Evolutionary conservation across 1,139 yeast species (phyloP), one percentile per base, ranked within the genome.

Genomic region (Scheffersomyces segobiensis): DNA sequence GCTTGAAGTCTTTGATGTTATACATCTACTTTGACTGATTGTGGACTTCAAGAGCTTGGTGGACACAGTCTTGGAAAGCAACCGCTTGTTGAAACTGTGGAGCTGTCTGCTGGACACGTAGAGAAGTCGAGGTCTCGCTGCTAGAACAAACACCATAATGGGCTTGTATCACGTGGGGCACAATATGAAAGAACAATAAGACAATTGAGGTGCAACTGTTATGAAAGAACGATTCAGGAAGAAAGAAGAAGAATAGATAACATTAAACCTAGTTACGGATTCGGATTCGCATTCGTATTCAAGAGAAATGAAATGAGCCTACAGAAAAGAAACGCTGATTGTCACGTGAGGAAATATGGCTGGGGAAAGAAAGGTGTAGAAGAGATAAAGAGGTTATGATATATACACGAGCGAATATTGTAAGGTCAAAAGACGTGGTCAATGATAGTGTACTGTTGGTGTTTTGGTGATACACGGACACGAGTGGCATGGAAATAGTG

Each of bases 71-170:
- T 32, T 32, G 17, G 42, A 32, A 14, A 61, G 20, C 62, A 56
- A 59, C 50, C 61, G 59, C 26, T 51, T 60, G 49, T 60, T 51
- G 47, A 61, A 48, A 46, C 57, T 46, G 8, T 55, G 53, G 10
- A 68, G 56, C 60, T 68, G 74, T 58, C 68, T 67, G 53, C 66
- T 69, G 47, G 76, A 67, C 20, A 75, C 65, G 61, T 72, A 73
- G 46, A 73, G 62, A 42, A 75, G 66, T 62, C 74, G 63, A 18
- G 77, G 76, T 61, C 69, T 74, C 20, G 71, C 73, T 18, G 76
- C 68, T 57, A 76, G 70, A 19, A 75, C 75, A 58, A 68, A 73
- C 64, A 75, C 76, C 72, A 70, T 71, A 26, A 24, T 42, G 20
- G 32, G 12, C 42, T 14, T 32, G 42, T 32, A 32, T 32, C 42